phyloP scores from a whole-genome alignment of 2,329 filamentous ascomycete species.

The Calonectria pauciramosa region DNA sequence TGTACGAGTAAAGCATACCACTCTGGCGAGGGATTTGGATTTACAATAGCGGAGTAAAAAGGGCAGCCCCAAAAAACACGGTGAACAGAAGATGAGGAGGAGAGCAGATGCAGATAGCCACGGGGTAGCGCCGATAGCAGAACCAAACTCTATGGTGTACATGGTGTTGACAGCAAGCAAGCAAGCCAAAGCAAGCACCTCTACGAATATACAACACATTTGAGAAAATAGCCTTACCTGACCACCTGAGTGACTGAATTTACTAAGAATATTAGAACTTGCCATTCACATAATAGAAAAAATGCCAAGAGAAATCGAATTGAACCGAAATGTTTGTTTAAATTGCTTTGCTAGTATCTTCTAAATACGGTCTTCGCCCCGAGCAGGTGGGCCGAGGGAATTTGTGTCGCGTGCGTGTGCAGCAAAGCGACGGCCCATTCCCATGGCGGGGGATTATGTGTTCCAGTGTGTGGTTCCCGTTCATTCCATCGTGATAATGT shows the following conservation, averaged over 20 bases:
- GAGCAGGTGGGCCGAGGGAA: not conserved
- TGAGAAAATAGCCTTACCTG: not conserved
- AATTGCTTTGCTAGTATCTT: conserved; percentile 25
- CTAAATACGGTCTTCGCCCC: not conserved
- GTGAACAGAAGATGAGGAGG: not conserved
- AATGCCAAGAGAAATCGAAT: not conserved
- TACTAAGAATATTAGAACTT: not conserved
- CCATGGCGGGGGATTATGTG: not conserved
- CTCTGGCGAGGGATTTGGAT: conserved; percentile 29
- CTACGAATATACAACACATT: conserved; percentile 33
- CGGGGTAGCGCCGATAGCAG: conserved; percentile 28
- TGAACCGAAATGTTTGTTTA: not conserved
- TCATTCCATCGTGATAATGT: not conserved
- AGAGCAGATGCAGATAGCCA: conserved; percentile 22
- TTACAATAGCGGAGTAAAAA: conserved; percentile 26
- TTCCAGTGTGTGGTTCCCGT: not conserved
- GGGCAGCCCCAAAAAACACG: conserved; percentile 22
- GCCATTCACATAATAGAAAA: not conserved
- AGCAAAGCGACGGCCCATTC: not conserved
- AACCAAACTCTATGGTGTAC: conserved; percentile 31
- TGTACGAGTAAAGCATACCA: conserved; percentile 42
- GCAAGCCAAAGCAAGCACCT: conserved; percentile 30
- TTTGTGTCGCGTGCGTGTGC: conserved; percentile 1
- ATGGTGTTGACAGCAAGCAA: conserved; percentile 27
- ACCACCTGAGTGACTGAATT: not conserved